A percentile compares a stretch with the other conserved stretches of the same genome.
These are phyloP conservation scores for Phyllosticta paracitricarpa DNA, from an alignment of 2,329 filamentous ascomycete genomes.

Conservation along the genomic window DNA sequence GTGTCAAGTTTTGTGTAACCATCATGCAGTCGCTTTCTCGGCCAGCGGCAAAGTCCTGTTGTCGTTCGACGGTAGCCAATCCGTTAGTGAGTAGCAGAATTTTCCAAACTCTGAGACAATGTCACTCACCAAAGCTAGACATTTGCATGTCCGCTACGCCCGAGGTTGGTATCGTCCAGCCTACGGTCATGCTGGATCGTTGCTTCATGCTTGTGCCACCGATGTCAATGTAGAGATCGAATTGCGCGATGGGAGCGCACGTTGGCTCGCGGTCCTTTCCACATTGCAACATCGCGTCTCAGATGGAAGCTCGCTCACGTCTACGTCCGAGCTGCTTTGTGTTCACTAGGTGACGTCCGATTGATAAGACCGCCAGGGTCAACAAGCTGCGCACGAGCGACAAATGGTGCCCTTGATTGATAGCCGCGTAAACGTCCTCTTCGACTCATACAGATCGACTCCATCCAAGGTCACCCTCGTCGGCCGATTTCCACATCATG, in stretches of 20 bases:
- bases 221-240: background rate
- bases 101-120: background rate
- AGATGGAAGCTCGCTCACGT: background rate
- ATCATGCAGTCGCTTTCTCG: conserved; percentile 8
- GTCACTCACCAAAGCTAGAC: background rate
- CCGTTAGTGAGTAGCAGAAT: background rate
- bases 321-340: background rate
- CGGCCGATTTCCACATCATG: background rate
- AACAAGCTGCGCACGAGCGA: too few species aligned
- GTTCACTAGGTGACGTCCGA: too few species aligned
- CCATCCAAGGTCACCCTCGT: background rate
- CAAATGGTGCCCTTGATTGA: background rate
- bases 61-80: conserved; percentile 6
- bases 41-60: conserved; percentile 9
- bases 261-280: background rate
- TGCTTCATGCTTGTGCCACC: background rate
- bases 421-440: background rate
- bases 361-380: too few species aligned
- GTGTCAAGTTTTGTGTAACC: conserved; percentile 11
- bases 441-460: background rate
- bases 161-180: background rate
- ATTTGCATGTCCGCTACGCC: background rate
- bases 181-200: background rate
- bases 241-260: background rate
- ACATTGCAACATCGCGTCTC: background rate